These are phyloP conservation scores for Diaporthe citriasiana DNA, from an alignment of 2,329 filamentous ascomycete genomes.

Conservation along the genomic window DNA sequence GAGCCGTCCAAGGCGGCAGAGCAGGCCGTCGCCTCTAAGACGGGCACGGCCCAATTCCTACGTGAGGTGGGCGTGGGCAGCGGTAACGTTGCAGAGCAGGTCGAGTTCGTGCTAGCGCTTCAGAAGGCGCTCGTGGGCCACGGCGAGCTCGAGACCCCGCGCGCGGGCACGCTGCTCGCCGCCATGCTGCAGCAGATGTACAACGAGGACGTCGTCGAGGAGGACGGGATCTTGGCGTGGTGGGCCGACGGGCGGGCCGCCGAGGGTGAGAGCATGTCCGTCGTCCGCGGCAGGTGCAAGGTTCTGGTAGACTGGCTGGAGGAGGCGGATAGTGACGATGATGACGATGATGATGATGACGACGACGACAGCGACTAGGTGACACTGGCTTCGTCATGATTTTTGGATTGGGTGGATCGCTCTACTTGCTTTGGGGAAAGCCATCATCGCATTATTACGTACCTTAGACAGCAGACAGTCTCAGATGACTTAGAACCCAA, in stretches of 20 bases:
- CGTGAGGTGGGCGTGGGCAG: conserved; percentile 72
- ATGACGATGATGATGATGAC: conserved; percentile 77
- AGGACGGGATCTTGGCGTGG: conserved; percentile 90
- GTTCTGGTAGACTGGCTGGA: conserved; percentile 88
- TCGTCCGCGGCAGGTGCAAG: conserved; percentile 79
- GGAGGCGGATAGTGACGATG: conserved; percentile 79
- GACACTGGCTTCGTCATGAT: background rate
- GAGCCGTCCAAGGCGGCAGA: conserved; percentile 76
- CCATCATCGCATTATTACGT: background rate
- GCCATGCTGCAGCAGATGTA: conserved; percentile 89
- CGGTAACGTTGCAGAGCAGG: conserved; percentile 81
- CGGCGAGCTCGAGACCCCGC: conserved; percentile 63
- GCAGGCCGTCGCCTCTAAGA: conserved; percentile 68
- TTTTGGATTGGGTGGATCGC: background rate
- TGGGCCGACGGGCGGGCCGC: conserved; percentile 81
- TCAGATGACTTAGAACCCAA: background rate
- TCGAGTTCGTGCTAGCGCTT: conserved; percentile 85
- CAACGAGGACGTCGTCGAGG: conserved; percentile 85
- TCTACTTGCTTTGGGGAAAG: background rate
- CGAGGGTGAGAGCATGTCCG: conserved; percentile 77
- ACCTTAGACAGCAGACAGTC: background rate
- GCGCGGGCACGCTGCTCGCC: conserved; percentile 76
- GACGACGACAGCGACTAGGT: conserved; percentile 54
- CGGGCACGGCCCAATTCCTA: conserved; percentile 69
- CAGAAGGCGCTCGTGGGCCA: conserved; percentile 82